Base-by-base conservation (phyloP, 1,139 yeast genomes). In the Lodderomyces elongisporus region DNA sequence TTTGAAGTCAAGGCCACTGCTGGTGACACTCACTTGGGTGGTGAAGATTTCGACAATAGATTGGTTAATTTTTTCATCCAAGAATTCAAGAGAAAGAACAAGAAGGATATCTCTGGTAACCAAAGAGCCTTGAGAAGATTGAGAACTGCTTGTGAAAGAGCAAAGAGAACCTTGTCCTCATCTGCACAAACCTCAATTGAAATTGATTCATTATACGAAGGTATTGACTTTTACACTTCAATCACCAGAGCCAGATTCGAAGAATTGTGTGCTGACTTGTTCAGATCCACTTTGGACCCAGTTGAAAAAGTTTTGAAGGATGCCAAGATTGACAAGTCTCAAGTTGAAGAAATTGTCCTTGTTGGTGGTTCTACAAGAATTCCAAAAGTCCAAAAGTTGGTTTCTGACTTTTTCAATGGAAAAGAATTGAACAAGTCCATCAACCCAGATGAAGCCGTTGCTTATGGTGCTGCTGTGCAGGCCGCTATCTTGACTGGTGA, bases 351-450 rank as follows among this genome's bases (percentile, higher is more conserved):
- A 74, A 87, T 89, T 66, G 97, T 89, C 62, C 77, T 89, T 51
- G 97, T 89, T 55, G 97, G 97, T 81, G 97, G 97, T 78, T 89
- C 97, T 50, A 89, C 97, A 67, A 88, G 97, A 84, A 89, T 89
- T 75, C 97, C 97, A 76, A 87, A 87, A 79, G 85, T 89, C 62
- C 96, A 89, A 77, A 87, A 89, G 73, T 79, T 89, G 61, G 85
- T 89, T 54, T 85, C 95, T 51, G 96, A 89, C 74, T 89, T 79
- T 89, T 89, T 89, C 70, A 89, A 88, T 66, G 96, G 96, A 70
- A 89, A 89, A 79, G 87, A 83, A 75, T 83, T 84, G 61, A 85
- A 84, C 75, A 82, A 80, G 73, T 83, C 96, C 52, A 89, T 88
- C 69, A 88, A 88, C 93, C 96, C 96, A 58, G 96, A 85, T 77